phyloP scores from a whole-genome alignment of 768 basidiomycete species.

The Hirschioporus abietinus region DNA sequence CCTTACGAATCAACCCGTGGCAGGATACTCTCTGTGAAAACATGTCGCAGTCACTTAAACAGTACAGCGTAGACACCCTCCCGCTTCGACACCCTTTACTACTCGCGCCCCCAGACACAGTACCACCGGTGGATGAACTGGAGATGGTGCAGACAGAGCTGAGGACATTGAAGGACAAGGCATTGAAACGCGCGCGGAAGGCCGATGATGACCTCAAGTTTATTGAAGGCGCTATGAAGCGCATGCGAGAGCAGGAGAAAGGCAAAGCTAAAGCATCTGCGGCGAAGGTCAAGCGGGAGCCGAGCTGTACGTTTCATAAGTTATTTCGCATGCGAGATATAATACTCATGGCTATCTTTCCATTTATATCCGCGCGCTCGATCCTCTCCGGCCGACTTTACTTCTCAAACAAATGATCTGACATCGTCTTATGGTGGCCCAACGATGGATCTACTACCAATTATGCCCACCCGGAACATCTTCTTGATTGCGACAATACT shows the following conservation, averaged over 20 bases:
- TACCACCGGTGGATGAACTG: conserved; percentile 72
- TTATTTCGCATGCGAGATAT: conserved; percentile 4
- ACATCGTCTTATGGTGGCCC: conserved; percentile 5
- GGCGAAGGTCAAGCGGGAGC: conserved; percentile 69
- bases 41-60: neutral
- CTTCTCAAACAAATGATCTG: neutral
- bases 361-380: conserved; percentile 3
- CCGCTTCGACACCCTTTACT: conserved; percentile 49
- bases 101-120: conserved; percentile 55
- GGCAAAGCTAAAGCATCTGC: conserved; percentile 66
- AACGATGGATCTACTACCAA: conserved; percentile 16
- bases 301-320: conserved; percentile 57
- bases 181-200: conserved; percentile 63
- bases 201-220: conserved; percentile 69
- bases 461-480: conserved; percentile 43
- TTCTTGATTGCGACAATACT: neutral
- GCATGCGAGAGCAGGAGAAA: conserved; percentile 71
- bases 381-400: conserved; percentile 4
- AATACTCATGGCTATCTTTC: conserved; percentile 19
- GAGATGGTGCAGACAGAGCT: conserved; percentile 62
- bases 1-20: neutral
- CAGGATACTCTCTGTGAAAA: neutral
- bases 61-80: conserved; percentile 28
- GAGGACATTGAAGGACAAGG: conserved; percentile 42
- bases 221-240: conserved; percentile 72